phyloP scores from a whole-genome alignment of 352 stramenopile species.

The Globisporangium iwayamae region DNA sequence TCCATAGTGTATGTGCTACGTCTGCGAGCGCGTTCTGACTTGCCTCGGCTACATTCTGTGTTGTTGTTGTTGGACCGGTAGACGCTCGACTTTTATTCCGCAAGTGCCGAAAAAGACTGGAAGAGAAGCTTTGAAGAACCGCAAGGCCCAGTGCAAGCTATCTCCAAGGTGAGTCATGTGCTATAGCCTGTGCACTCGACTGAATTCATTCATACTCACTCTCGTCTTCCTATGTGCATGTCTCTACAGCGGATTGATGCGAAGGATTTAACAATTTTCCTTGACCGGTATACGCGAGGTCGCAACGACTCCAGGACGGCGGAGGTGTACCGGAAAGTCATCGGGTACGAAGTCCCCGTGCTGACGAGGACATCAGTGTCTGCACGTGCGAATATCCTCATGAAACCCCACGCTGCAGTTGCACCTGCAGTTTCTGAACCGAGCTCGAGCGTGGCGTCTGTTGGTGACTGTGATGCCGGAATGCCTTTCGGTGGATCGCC shows the following conservation, averaged over 20 bases:
- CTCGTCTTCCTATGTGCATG: not conserved
- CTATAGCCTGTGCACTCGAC: not conserved
- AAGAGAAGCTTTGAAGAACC: conserved; percentile 65
- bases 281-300: conserved; percentile 77
- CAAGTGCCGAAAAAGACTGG: conserved; percentile 55
- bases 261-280: conserved; percentile 80
- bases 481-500: not conserved
- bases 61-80: conserved; percentile 20
- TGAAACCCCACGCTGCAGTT: conserved; percentile 33
- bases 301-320: conserved; percentile 21
- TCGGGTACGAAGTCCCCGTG: conserved; percentile 80
- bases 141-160: conserved; percentile 35
- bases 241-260: conserved; percentile 46
- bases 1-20: not conserved
- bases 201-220: not conserved
- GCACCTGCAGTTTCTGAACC: not conserved
- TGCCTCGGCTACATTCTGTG: not conserved
- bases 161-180: conserved; percentile 45
- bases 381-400: conserved; percentile 43
- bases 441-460: conserved; percentile 9
- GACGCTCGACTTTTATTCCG: conserved; percentile 77
- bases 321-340: conserved; percentile 57
- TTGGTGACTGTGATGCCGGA: not conserved
- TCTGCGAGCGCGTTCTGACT: not conserved
- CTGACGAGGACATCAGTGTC: conserved; percentile 67